A percentile compares a stretch with the other conserved stretches of the same genome.
phyloP scores from a whole-genome alignment of 768 basidiomycete species.

The Neoboletus brunneissimus region DNA sequence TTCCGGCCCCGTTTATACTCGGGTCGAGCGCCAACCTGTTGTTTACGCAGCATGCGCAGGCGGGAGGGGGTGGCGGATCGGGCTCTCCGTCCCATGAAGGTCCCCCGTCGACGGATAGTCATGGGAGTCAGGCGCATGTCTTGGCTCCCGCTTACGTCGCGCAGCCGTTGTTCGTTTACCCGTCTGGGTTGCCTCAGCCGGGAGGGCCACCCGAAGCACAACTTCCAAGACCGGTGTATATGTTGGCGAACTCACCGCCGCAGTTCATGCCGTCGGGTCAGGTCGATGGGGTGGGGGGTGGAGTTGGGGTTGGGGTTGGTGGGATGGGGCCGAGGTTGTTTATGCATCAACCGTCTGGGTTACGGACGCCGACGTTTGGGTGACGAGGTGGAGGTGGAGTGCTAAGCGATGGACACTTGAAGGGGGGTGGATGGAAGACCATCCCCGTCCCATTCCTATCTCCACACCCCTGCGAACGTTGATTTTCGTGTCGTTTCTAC shows the following conservation, averaged over 20 bases:
- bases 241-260: no score
- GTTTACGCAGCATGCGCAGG: constrained; percentile 22
- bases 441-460: not conserved
- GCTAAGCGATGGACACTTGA: not conserved
- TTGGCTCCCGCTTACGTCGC: constrained; percentile 30
- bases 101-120: constrained; percentile 31
- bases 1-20: constrained; percentile 30
- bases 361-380: constrained; percentile 27
- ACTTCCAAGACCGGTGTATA: no score
- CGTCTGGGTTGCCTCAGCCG: no score
- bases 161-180: not conserved
- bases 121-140: constrained; percentile 27
- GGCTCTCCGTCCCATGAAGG: constrained; percentile 33
- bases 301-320: not conserved
- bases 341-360: constrained; percentile 26
- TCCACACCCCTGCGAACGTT: not conserved
- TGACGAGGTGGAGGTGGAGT: constrained; percentile 6
- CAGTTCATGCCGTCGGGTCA: no score
- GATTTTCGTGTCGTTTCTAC: not conserved
- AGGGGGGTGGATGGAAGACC: not conserved
- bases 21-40: constrained; percentile 31
- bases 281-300: constrained; percentile 8
- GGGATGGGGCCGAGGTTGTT: constrained; percentile 23
- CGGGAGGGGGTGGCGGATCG: constrained; percentile 10
- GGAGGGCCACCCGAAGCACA: no score